phyloP scores from a whole-genome alignment of 139 green algal species.

The Chlamydomonas applanata region DNA sequence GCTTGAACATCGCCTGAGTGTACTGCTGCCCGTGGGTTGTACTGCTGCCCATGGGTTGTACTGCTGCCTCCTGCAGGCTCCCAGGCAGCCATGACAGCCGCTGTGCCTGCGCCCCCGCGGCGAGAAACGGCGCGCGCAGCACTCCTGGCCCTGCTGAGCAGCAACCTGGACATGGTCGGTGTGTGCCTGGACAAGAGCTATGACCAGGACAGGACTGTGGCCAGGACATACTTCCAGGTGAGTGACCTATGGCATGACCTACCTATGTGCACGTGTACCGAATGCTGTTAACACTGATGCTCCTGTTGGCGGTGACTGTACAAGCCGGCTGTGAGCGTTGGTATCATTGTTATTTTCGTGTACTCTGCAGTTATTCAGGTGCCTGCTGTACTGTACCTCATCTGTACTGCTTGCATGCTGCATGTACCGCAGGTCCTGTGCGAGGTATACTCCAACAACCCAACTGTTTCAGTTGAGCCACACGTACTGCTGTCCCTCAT shows the following conservation, averaged over 20 bases:
- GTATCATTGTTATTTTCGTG: no score
- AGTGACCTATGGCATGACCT: no score
- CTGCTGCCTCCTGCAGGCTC: no score
- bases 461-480: constrained; percentile 44
- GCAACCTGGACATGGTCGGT: constrained; percentile 48
- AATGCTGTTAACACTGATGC: no score
- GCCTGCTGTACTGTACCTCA: no score
- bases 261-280: no score
- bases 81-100: not conserved
- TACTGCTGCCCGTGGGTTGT: no score
- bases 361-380: no score
- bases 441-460: constrained; percentile 64
- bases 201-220: constrained; percentile 42
- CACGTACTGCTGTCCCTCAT: constrained; percentile 83
- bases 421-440: constrained; percentile 54
- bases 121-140: constrained; percentile 23
- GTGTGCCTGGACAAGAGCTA: constrained; percentile 77
- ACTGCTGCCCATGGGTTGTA: no score
- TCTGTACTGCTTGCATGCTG: not conserved
- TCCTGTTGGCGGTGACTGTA: no score
- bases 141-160: constrained; percentile 33
- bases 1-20: not conserved
- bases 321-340: no score
- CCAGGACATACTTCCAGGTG: constrained; percentile 73
- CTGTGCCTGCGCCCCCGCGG: not conserved